phyloP scores from a whole-genome alignment of 1,139 yeast species.

The Sugiyamaella neomexicana region DNA sequence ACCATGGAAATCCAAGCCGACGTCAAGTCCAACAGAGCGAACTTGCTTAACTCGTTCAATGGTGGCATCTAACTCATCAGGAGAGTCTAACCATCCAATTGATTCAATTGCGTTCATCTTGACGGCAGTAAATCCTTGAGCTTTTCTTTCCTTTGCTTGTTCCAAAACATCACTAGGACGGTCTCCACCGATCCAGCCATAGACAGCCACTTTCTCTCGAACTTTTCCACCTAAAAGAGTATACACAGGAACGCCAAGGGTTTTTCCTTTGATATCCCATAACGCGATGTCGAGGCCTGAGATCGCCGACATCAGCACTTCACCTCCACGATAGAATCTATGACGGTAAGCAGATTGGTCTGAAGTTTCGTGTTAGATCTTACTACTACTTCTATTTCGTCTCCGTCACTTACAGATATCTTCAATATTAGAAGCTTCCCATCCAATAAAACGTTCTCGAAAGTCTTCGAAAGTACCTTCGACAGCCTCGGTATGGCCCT shows the following conservation, averaged over 20 bases:
- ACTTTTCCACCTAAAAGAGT: slow-evolving; percentile 39
- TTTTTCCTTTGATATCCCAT: slow-evolving; percentile 40
- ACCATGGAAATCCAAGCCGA: slow-evolving; percentile 39
- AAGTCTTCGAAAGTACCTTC: slow-evolving; percentile 39
- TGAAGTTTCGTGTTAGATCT: no score
- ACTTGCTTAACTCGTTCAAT: slow-evolving; percentile 34
- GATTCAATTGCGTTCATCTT: slow-evolving; percentile 38
- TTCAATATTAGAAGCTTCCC: slow-evolving; percentile 37
- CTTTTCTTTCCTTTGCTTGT: slow-evolving; percentile 35
- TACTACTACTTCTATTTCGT: no score
- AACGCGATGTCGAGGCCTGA: slow-evolving; percentile 39
- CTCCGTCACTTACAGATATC: slow-evolving; percentile 31
- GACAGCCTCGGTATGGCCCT: slow-evolving; percentile 38
- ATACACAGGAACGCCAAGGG: slow-evolving; percentile 38
- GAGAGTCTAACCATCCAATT: slow-evolving; percentile 38
- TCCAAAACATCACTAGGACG: slow-evolving; percentile 35
- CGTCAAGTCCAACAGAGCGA: slow-evolving; percentile 35
- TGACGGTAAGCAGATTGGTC: slow-evolving; percentile 37
- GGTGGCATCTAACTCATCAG: slow-evolving; percentile 32
- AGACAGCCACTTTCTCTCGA: slow-evolving; percentile 35
- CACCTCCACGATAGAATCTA: slow-evolving; percentile 39
- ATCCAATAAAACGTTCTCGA: slow-evolving; percentile 37
- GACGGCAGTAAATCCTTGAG: slow-evolving; percentile 39
- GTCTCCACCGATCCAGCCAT: slow-evolving; percentile 42
- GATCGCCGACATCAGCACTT: slow-evolving; percentile 38